phyloP scores from a whole-genome alignment of 2,329 filamentous ascomycete species.

The Fragosphaeria purpurea region DNA sequence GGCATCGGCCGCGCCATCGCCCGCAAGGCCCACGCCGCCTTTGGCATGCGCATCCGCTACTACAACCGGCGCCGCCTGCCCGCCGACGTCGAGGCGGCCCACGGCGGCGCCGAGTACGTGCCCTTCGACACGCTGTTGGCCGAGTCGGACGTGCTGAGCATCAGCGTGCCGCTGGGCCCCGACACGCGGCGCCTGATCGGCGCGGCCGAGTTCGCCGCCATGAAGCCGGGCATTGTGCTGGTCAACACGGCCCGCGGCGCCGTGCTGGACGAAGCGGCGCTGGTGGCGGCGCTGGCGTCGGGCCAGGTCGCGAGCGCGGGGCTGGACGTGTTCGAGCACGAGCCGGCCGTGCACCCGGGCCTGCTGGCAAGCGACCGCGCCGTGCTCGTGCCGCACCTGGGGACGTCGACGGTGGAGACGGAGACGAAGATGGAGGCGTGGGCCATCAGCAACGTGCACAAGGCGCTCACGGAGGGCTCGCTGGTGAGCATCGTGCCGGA shows the following conservation, averaged over 20 bases:
- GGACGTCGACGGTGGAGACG: conserved; percentile 65
- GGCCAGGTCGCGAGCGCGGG: conserved; percentile 35
- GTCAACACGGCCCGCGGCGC: conserved; percentile 47
- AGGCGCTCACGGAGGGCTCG: conserved; percentile 3
- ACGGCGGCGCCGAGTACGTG: conserved; percentile 43
- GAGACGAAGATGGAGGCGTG: conserved; percentile 16
- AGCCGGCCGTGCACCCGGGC: conserved; percentile 58
- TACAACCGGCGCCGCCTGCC: conserved; percentile 35
- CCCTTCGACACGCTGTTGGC: conserved; percentile 32
- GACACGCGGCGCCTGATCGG: conserved; percentile 31
- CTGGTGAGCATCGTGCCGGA: conserved; percentile 13
- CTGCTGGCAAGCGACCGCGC: conserved; percentile 61
- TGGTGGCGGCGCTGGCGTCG: conserved; percentile 35
- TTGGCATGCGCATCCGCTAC: conserved; percentile 49
- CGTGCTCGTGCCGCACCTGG: conserved; percentile 75
- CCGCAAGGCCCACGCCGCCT: conserved; percentile 49
- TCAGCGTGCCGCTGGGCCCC: conserved; percentile 36
- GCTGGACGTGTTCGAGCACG: conserved; percentile 42
- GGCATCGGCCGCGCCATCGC: conserved; percentile 45
- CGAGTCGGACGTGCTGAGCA: conserved; percentile 37
- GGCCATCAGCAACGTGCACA: conserved; percentile 18
- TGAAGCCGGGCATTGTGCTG: conserved; percentile 40
- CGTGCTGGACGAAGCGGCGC: conserved; percentile 39
- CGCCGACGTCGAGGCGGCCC: conserved; percentile 37
- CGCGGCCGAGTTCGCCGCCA: conserved; percentile 29